phyloP scores from a whole-genome alignment of 495 filamentous ascomycete genomes.

The Trypethelium eluteriae region DNA sequence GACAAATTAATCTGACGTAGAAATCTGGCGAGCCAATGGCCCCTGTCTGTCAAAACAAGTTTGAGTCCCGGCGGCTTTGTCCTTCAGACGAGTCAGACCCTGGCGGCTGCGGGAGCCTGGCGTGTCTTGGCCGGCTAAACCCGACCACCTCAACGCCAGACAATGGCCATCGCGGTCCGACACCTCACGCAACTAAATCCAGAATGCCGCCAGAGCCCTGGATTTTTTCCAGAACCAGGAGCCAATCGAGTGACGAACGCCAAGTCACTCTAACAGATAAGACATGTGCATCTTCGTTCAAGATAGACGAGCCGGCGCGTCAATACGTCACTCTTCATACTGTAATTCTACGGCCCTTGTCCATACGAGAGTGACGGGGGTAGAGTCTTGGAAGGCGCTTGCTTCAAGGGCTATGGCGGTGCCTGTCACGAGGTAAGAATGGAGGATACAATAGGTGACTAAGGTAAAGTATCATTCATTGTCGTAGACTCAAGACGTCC shows the following conservation, averaged over 20 bases:
- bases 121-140: neutral
- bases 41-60: neutral
- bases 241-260: conserved; percentile 1
- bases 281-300: neutral
- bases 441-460: neutral
- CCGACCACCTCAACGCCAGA: conserved; percentile 6
- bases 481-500: neutral
- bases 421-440: neutral
- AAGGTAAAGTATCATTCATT: neutral
- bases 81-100: neutral
- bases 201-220: neutral
- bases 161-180: neutral
- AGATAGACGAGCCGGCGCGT: neutral
- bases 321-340: neutral
- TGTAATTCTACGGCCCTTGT: neutral
- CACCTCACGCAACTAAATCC: conserved; percentile 3
- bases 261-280: neutral
- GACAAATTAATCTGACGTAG: neutral
- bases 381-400: conserved; percentile 1
- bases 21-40: neutral
- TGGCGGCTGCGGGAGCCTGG: neutral
- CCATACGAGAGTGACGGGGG: neutral
- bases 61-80: neutral
- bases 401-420: neutral
- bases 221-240: neutral